phyloP scores from a whole-genome alignment of 2,329 filamentous ascomycete species.

The Monosporascus sp. region DNA sequence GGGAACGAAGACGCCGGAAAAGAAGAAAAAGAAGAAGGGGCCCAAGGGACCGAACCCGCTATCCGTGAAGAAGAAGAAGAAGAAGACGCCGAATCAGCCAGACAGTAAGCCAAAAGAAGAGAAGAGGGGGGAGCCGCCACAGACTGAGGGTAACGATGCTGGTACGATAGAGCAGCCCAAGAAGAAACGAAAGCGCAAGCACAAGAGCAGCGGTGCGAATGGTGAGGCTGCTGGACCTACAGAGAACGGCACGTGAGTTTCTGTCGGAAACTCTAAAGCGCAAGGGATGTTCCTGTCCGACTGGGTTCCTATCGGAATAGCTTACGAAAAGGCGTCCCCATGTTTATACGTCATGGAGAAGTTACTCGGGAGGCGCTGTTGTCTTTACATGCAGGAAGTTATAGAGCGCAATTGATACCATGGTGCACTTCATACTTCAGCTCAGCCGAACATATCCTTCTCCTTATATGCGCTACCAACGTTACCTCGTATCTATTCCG shows the following conservation, averaged over 20 bases:
- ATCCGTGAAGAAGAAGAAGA: slow-evolving; percentile 69
- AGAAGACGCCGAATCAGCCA: slow-evolving; percentile 25
- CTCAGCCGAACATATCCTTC: too few species aligned
- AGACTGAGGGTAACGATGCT: neutral
- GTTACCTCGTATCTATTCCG: too few species aligned
- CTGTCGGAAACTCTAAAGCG: neutral
- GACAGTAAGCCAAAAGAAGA: slow-evolving; percentile 19
- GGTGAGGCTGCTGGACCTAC: slow-evolving; percentile 1
- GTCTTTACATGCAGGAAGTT: too few species aligned
- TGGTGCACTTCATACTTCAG: too few species aligned
- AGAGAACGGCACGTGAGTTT: neutral
- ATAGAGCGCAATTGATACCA: too few species aligned
- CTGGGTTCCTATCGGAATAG: too few species aligned
- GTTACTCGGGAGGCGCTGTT: neutral
- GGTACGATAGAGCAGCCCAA: slow-evolving; percentile 2
- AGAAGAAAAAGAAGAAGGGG: slow-evolving; percentile 55
- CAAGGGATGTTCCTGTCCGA: neutral
- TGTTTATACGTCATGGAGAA: too few species aligned
- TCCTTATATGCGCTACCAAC: too few species aligned
- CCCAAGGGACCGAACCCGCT: slow-evolving; percentile 68
- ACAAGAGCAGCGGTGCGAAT: slow-evolving; percentile 13
- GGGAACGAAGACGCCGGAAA: slow-evolving; percentile 20
- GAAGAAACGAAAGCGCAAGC: slow-evolving; percentile 22
- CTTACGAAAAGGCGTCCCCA: too few species aligned
- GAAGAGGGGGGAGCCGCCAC: slow-evolving; percentile 5